phyloP scores from a whole-genome alignment of 345 rosid species.

The Dovyalis caffra region DNA sequence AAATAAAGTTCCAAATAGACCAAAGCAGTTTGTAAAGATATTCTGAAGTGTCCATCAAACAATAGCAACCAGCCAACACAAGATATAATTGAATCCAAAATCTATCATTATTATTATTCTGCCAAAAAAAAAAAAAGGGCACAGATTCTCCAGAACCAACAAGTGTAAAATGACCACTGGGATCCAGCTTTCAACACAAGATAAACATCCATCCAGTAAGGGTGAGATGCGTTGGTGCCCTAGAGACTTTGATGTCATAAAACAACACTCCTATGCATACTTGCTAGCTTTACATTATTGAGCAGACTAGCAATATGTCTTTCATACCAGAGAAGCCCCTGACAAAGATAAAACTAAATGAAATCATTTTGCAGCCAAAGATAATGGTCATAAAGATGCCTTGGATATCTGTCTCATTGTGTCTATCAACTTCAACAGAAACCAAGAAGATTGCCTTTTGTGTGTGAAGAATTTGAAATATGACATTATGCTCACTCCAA shows the following conservation, averaged over 20 bases:
- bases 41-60: background rate
- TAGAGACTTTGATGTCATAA: background rate
- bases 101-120: background rate
- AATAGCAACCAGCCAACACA: slow-evolving; percentile 6
- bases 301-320: background rate
- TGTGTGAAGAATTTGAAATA: background rate
- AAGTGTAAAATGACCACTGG: background rate
- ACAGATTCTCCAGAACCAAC: background rate
- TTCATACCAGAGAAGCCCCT: background rate
- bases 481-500: background rate
- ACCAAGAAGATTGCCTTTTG: background rate
- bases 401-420: background rate
- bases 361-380: background rate
- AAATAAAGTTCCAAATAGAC: background rate
- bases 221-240: background rate
- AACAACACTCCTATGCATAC: background rate
- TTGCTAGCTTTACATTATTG: background rate
- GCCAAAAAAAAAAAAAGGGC: background rate
- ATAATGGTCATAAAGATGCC: background rate
- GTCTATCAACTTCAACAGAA: background rate
- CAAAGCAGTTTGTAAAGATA: background rate
- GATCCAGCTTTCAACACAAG: slow-evolving; percentile 6
- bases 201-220: background rate
- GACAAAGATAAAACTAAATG: background rate
- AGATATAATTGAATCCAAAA: background rate